These are phyloP conservation scores for Dillenia suffruticosa DNA, from an alignment of 164 flowering plant genomes.

Conservation along the genomic window DNA sequence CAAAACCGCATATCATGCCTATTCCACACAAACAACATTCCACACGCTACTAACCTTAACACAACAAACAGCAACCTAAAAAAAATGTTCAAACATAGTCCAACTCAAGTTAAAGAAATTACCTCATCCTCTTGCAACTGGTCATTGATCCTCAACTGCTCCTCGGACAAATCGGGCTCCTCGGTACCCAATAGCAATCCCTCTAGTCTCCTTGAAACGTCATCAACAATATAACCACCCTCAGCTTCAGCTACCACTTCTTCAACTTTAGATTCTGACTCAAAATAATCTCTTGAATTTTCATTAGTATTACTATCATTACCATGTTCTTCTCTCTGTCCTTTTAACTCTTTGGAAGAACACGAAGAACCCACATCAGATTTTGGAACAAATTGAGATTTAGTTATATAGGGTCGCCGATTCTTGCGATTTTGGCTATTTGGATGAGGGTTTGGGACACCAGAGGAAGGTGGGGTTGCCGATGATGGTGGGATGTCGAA, in stretches of 20 bases:
- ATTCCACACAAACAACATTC: too few relatives aligned
- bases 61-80: constrained; percentile 2
- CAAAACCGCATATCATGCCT: too few relatives aligned
- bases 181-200: constrained; percentile 32
- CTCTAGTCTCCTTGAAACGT: constrained; percentile 30
- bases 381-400: constrained; percentile 6
- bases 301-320: neutral
- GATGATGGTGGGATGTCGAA: constrained; percentile 1
- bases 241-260: constrained; percentile 11
- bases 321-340: constrained; percentile 9
- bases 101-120: neutral
- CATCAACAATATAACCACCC: constrained; percentile 15
- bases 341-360: neutral
- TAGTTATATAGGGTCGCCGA: constrained; percentile 8
- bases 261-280: constrained; percentile 2
- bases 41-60: too few relatives aligned
- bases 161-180: constrained; percentile 57
- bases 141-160: constrained; percentile 49
- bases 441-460: neutral
- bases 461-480: constrained; percentile 4
- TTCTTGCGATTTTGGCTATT: constrained; percentile 14
- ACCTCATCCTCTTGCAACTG: constrained; percentile 83
- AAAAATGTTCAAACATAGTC: neutral
- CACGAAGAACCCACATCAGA: constrained; percentile 17
- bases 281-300: constrained; percentile 5